Conservation (phyloP, 2,329 filamentous ascomycete species). For the Fusarium globosum region DNA sequence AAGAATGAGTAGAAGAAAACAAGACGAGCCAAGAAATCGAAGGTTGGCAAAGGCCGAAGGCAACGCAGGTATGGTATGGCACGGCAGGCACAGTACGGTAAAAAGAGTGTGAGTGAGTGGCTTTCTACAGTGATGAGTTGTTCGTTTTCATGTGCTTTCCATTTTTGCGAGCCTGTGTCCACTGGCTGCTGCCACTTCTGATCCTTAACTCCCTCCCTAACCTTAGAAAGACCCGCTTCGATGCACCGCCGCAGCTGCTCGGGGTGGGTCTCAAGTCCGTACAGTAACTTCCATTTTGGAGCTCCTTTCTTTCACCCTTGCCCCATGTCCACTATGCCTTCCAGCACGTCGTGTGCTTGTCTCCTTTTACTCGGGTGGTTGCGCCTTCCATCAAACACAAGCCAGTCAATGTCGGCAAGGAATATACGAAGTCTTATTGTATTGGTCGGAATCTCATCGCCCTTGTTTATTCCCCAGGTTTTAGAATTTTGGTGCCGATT, state of each 20-base stretch:
- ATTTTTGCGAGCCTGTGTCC: conserved; percentile 30
- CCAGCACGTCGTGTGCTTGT: conserved; percentile 16
- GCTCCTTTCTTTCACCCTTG: conserved; percentile 25
- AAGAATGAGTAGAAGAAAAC: conserved; percentile 29
- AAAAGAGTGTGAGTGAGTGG: conserved; percentile 21
- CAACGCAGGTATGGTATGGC: conserved; percentile 3
- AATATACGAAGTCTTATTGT: conserved; percentile 5
- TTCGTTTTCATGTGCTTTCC: conserved; percentile 38
- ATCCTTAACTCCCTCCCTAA: not conserved
- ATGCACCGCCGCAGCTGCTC: conserved; percentile 23
- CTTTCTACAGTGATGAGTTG: conserved; percentile 29
- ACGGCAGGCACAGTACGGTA: not conserved
- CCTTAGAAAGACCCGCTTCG: conserved; percentile 18
- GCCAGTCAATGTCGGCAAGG: not conserved
- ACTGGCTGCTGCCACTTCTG: not conserved
- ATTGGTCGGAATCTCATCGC: conserved; percentile 9
- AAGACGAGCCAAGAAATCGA: conserved; percentile 9
- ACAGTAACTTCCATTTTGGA: conserved; percentile 20
- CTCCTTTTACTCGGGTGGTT: conserved; percentile 7
- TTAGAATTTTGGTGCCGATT: conserved; percentile 10
- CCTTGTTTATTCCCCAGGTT: conserved; percentile 31
- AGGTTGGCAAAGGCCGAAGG: not conserved
- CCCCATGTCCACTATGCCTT: not conserved
- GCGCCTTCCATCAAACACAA: not conserved
- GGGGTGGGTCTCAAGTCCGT: conserved; percentile 26